Evolutionary conservation across 805 yeast species (phyloP), one percentile per base, ranked within the genome.

Genomic region (Candida peoriensis): DNA sequence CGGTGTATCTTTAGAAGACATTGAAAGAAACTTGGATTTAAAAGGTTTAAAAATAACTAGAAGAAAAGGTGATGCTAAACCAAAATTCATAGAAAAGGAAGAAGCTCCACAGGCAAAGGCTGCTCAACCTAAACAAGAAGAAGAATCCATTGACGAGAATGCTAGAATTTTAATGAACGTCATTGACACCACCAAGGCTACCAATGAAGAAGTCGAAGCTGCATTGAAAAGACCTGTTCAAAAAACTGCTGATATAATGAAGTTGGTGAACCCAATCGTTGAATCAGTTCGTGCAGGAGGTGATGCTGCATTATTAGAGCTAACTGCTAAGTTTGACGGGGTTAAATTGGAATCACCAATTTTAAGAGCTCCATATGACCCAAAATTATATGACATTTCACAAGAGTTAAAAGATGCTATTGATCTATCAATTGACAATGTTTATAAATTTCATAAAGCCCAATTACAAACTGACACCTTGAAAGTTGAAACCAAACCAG

Each of bases 31-130:
- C 60, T 70, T 93, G 54, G 89, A 86, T 54, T 60, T 79, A 55
- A 93, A 93, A 68, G 73, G 86, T 30, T 63, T 80, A 52, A 90
- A 90, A 62, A 87, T 93, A 39, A 78, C 95, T 3, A 77, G 98
- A 63, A 76, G 98, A 57, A 82, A 79, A 61, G 98, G 98, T 34
- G 96, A 93, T 63, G 97, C 98, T 29, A 90, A 90, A 62, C 78
- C 85, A 17, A 78, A 80, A 55, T 93, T 82, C 60, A 42, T 77
- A 32, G 60, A 68, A 43, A 46, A 52, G 35, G 43, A 48, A 38
- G 51, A 40, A 22, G 38, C 39, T 22, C 20, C 36, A 26, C 32
- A 43, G 8, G 39, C 43, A n/a, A 44, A 52, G 10, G 39, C 41
- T 36, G 44, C 46, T 27, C 46, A 39, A 8, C 38, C 50, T 11